Percentiles rank a stretch among this genome's conserved stretches.
Conservation (phyloP, 2,329 filamentous ascomycete genomes). For the Xylariaceae sp. region DNA sequence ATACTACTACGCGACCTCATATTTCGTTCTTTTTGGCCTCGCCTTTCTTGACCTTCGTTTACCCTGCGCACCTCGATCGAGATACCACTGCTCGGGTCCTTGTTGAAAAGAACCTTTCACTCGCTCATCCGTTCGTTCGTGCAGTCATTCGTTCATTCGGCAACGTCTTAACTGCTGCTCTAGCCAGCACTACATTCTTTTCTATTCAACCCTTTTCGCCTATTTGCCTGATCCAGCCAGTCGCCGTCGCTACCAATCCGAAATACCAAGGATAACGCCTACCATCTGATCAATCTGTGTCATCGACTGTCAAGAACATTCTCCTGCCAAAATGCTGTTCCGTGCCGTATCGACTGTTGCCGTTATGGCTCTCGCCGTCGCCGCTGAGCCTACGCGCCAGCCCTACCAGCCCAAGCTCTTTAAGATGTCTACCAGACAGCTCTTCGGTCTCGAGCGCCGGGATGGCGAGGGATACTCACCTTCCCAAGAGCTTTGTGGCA, state of each 20-base stretch:
- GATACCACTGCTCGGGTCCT: too few species aligned
- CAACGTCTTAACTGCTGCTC: conserved; percentile 1
- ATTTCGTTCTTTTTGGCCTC: too few species aligned
- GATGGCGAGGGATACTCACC: conserved; percentile 23
- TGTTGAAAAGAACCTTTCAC: background rate
- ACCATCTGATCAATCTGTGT: too few species aligned
- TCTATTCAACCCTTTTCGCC: background rate
- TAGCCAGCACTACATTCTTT: background rate
- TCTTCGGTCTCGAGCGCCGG: conserved; percentile 22
- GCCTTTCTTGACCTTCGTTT: too few species aligned
- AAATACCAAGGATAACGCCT: background rate
- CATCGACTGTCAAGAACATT: too few species aligned
- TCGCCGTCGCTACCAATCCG: background rate
- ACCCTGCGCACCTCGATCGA: too few species aligned
- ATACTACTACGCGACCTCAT: too few species aligned
- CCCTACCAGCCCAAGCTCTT: conserved; percentile 22
- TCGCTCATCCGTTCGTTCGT: conserved; percentile 10
- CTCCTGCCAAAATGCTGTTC: conserved; percentile 18
- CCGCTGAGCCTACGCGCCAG: conserved; percentile 19
- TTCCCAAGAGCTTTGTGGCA: conserved; percentile 23
- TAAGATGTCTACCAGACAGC: conserved; percentile 22
- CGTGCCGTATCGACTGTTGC: conserved; percentile 15
- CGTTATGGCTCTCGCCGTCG: conserved; percentile 16
- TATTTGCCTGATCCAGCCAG: background rate
- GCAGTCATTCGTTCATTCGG: conserved; percentile 8